Evolutionary conservation across 2,329 filamentous ascomycete species (phyloP).

Genomic region (Colletotrichum magnum): DNA sequence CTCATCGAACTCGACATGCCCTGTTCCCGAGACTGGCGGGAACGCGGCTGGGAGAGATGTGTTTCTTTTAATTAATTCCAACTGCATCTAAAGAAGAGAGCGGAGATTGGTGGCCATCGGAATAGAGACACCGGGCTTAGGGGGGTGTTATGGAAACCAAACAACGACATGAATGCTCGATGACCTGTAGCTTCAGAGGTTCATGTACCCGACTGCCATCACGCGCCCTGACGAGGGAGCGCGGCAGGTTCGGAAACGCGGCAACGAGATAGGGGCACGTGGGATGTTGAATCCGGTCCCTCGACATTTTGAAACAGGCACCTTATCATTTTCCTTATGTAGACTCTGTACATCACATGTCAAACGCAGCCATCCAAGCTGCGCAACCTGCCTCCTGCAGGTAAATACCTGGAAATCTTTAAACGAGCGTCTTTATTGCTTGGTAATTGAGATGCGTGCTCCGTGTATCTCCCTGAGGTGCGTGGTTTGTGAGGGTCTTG

Average conservation of each 20-base stretch:
- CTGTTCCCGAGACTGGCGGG: constrained; percentile 17
- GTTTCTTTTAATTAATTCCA: constrained; percentile 33
- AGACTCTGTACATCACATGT: constrained; percentile 43
- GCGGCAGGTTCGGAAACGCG: constrained; percentile 20
- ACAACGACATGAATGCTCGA: constrained; percentile 34
- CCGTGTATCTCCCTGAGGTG: no score
- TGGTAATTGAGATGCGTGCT: no score
- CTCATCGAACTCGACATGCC: constrained; percentile 5
- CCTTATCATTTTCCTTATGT: constrained; percentile 42
- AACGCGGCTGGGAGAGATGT: not conserved
- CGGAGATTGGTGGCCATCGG: constrained; percentile 27
- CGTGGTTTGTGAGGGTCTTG: no score
- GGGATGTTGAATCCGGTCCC: constrained; percentile 26
- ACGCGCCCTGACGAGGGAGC: constrained; percentile 7
- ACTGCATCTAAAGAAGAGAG: constrained; percentile 39
- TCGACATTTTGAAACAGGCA: constrained; percentile 22
- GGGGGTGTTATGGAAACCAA: constrained; percentile 30
- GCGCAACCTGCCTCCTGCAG: constrained; percentile 37
- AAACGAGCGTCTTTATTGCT: not conserved
- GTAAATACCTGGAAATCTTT: constrained; percentile 37
- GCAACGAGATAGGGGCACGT: constrained; percentile 17
- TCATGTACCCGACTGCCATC: constrained; percentile 25
- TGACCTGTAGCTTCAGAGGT: constrained; percentile 32
- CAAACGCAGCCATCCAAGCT: constrained; percentile 35
- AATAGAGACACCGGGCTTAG: constrained; percentile 32